These are phyloP conservation scores for Aspergillus fructus DNA, from an alignment of 2,329 filamentous ascomycete species.

Conservation along the genomic window DNA sequence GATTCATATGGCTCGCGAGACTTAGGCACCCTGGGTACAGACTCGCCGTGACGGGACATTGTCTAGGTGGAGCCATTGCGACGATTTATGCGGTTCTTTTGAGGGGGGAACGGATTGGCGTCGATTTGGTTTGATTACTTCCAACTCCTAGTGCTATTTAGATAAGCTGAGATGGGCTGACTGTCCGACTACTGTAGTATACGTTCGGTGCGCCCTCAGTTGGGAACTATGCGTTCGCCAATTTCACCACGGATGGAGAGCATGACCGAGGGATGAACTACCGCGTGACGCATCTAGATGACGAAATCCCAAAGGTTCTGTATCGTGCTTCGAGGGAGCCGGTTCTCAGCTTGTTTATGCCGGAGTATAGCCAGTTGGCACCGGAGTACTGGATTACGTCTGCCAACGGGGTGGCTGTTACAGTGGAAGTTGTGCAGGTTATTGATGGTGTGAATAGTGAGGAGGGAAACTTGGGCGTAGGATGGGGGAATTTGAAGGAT, in stretches of 20 bases:
- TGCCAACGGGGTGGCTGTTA: background rate
- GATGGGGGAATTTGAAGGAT: background rate
- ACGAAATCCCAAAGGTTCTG: slow-evolving; percentile 11
- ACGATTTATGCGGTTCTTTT: slow-evolving; percentile 45
- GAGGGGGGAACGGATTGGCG: slow-evolving; percentile 35
- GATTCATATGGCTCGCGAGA: slow-evolving; percentile 38
- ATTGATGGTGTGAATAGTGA: slow-evolving; percentile 18
- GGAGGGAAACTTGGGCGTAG: slow-evolving; percentile 6
- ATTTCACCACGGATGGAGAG: slow-evolving; percentile 26
- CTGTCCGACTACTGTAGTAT: slow-evolving; percentile 24
- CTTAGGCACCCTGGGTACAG: slow-evolving; percentile 38
- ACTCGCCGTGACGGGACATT: slow-evolving; percentile 49
- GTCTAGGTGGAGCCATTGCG: slow-evolving; percentile 50
- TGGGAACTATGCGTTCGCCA: slow-evolving; percentile 30
- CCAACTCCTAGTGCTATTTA: no score
- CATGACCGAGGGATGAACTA: slow-evolving; percentile 26
- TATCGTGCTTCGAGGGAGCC: background rate
- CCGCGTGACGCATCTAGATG: slow-evolving; percentile 35
- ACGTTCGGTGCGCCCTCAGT: slow-evolving; percentile 40
- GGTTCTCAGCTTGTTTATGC: background rate
- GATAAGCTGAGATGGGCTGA: background rate
- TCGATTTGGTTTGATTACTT: slow-evolving; percentile 40
- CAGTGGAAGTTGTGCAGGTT: slow-evolving; percentile 31
- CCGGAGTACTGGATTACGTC: slow-evolving; percentile 17
- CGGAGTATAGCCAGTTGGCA: slow-evolving; percentile 12